These are phyloP conservation scores for Besnoitia besnoiti DNA, from an alignment of 169 alveolate genomes.

Conservation along the genomic window DNA sequence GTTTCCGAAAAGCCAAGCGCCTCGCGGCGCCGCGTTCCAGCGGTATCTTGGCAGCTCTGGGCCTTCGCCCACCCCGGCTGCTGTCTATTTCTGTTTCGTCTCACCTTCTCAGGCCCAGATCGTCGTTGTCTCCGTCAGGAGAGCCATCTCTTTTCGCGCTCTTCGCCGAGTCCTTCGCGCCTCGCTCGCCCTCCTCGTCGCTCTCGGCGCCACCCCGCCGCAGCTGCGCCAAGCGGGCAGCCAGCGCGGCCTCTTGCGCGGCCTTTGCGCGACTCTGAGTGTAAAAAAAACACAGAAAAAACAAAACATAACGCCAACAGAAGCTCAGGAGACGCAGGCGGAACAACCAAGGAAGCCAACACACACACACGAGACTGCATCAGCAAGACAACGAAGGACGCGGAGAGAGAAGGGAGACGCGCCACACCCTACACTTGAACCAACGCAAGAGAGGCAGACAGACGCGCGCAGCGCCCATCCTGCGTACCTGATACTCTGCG, in stretches of 20 bases:
- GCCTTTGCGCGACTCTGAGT: constrained; percentile 27
- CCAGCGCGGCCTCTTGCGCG: constrained; percentile 37
- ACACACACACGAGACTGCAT: background rate
- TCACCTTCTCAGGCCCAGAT: constrained; percentile 2
- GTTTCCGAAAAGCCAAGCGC: background rate
- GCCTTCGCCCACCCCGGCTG: background rate
- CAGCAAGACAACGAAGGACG: no score
- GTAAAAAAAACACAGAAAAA: background rate
- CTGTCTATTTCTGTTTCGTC: background rate
- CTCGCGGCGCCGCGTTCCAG: background rate
- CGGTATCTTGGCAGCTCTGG: background rate
- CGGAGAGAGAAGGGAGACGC: background rate
- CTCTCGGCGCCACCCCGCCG: constrained; percentile 15
- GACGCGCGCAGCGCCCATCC: background rate
- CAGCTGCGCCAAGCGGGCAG: constrained; percentile 33
- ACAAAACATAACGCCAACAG: background rate
- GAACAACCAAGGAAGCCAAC: background rate
- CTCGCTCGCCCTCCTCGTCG: constrained; percentile 15
- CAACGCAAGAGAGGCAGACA: background rate
- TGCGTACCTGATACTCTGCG: constrained; percentile 6
- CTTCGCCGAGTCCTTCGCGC: background rate
- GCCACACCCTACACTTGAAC: background rate
- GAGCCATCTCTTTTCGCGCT: background rate
- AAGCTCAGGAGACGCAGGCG: background rate
- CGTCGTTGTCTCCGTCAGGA: constrained; percentile 22